Percentiles rank a stretch among this genome's conserved stretches.
phyloP scores from a whole-genome alignment of 2,329 filamentous ascomycete species.

The Proliferodiscus dingleyae region DNA sequence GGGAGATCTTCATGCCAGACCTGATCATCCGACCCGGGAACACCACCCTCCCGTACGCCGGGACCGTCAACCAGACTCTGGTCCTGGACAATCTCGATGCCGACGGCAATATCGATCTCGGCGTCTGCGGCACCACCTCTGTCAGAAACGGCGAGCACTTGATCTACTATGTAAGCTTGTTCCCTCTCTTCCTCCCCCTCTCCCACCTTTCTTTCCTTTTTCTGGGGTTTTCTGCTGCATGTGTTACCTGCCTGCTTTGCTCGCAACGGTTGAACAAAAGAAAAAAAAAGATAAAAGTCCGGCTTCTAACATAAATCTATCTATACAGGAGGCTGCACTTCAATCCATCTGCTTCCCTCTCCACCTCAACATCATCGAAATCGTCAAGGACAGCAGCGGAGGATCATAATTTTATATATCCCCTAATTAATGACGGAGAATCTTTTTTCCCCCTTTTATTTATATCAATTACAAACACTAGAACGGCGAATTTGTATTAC shows the following conservation, averaged over 20 bases:
- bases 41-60: conserved; percentile 46
- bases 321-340: conserved; percentile 43
- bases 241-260: no score
- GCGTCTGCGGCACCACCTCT: conserved; percentile 44
- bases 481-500: no score
- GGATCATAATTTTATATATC: not conserved
- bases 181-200: no score
- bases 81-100: conserved; percentile 31
- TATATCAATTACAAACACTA: no score
- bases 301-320: no score
- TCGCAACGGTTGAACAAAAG: no score
- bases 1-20: conserved; percentile 44
- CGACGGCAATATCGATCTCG: conserved; percentile 43
- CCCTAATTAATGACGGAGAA: no score
- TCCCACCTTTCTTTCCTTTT: no score
- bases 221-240: no score
- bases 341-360: conserved; percentile 40
- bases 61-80: conserved; percentile 40
- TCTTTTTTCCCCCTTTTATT: no score
- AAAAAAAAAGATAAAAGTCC: no score
- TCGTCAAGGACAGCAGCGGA: conserved; percentile 26
- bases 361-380: conserved; percentile 38
- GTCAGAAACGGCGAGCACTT: conserved; percentile 45
- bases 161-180: conserved; percentile 41
- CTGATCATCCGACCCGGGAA: conserved; percentile 49